Base-by-base conservation (phyloP, 768 basidiomycete species). In the Boletus rubescentipes region DNA sequence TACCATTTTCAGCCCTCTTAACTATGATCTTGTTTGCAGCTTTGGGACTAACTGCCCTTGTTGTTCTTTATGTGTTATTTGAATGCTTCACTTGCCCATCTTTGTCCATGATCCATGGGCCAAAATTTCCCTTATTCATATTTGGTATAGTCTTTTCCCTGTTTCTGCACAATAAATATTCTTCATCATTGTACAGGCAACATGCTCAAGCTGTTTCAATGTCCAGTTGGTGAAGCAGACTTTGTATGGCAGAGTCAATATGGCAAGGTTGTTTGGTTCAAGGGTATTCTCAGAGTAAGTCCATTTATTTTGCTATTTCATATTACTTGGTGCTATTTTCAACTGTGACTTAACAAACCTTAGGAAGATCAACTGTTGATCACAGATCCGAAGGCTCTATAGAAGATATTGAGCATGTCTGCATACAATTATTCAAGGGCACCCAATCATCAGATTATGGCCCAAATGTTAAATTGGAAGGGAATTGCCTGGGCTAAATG, bases 331-430 rank as follows among this genome's bases (percentile, higher is more conserved):
- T 12, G 15, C n/a, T 3, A 9, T 21, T 18, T 5, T 31, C 15
- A 14, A 39, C 9, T 49, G 9, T 9, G 15, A 32, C 9, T 48
- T 39, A 41, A 32, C 7, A 9, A 43, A 32, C 8, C 2, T 14
- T 52, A 79, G 79, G 74, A 77, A 55, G 72, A 79, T 53, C 69
- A 71, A n/a, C 73, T 81, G 2, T 55, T 80, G 40, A 53, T 80
- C 1, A 63, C 77, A 10, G 79, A 80, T 58, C 74, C 78, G 2
- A 79, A 77, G 59, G 80, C 79, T 4, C 20, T 70, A 9, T 68
- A 60, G 18, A 64, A 58, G 40, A 61, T 81, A 14, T 69, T 74
- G 46, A 72, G 73, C 39, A 76, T 74, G 6, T 67, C 75, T 2
- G 73, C 67, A 3, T 77, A 80, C 54, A 67, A 64, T 15, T 82